Percentiles rank a stretch among this genome's conserved stretches.
Evolutionary conservation across 1,284 basidiomycete genomes (phyloP).

Genomic region (Cutaneotrichosporon cutaneum): DNA sequence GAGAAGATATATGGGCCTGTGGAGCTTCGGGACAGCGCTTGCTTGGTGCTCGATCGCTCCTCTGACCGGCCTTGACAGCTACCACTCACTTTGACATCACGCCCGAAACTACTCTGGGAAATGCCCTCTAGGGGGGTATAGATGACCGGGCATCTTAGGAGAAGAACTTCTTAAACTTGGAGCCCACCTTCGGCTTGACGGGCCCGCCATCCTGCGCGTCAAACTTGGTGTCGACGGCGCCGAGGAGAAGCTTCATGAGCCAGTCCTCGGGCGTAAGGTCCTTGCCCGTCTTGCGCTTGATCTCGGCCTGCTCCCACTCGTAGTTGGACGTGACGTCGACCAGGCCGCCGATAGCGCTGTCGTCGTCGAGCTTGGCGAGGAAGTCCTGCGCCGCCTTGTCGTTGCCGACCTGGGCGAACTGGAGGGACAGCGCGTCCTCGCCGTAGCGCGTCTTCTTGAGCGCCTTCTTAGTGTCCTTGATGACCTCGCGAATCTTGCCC

Average conservation of each 20-base stretch:
- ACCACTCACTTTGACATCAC: not conserved
- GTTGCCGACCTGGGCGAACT: conserved; percentile 22
- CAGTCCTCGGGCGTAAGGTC: conserved; percentile 15
- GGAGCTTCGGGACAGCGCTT: too few relatives aligned
- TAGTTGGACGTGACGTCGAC: conserved; percentile 18
- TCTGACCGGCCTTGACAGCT: not conserved
- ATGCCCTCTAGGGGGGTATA: not conserved
- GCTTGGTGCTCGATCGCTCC: too few relatives aligned
- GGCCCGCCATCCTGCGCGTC: conserved; percentile 39
- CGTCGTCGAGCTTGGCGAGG: conserved; percentile 19
- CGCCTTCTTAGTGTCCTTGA: conserved; percentile 14
- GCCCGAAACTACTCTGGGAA: not conserved
- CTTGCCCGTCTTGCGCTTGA: conserved; percentile 17
- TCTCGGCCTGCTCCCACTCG: conserved; percentile 20
- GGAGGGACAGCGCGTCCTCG: conserved; percentile 14
- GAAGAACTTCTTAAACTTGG: conserved; percentile 8
- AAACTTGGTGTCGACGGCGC: conserved; percentile 43
- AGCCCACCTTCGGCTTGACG: not conserved
- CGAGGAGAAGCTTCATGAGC: conserved; percentile 30
- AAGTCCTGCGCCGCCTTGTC: conserved; percentile 21
- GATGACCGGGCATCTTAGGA: not conserved
- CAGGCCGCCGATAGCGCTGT: conserved; percentile 16
- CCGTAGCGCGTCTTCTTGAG: conserved; percentile 19
- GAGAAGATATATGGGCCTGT: too few relatives aligned
- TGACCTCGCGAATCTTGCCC: conserved; percentile 16